phyloP scores from a whole-genome alignment of 2,329 filamentous ascomycete genomes.

The Cytospora mali region DNA sequence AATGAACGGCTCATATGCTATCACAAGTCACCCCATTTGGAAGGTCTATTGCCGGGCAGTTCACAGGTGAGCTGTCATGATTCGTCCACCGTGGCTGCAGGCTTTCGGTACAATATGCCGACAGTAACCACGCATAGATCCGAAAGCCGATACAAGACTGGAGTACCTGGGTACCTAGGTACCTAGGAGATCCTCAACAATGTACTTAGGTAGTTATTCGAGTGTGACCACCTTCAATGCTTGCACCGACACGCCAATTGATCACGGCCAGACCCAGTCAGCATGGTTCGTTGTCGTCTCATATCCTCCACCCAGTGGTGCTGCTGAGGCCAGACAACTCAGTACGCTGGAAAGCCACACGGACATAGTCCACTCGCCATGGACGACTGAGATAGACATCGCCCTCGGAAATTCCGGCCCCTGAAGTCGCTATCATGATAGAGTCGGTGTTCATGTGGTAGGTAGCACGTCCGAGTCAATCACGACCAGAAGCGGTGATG shows the following conservation, averaged over 20 bases:
- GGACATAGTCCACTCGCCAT: conserved; percentile 51
- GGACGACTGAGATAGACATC: conserved; percentile 55
- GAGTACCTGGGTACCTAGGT: background rate
- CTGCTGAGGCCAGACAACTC: conserved; percentile 51
- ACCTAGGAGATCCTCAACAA: too few relatives aligned
- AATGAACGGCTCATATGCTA: background rate
- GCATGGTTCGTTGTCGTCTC: conserved; percentile 45
- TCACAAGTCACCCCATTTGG: background rate
- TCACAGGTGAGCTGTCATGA: too few relatives aligned
- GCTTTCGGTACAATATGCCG: background rate
- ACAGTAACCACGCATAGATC: background rate
- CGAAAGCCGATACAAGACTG: background rate
- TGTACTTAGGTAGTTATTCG: too few relatives aligned
- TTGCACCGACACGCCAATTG: too few relatives aligned
- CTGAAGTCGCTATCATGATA: conserved; percentile 43
- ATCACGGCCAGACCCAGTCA: too few relatives aligned
- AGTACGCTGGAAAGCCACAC: conserved; percentile 55
- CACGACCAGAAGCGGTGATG: conserved; percentile 48
- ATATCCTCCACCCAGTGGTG: conserved; percentile 51
- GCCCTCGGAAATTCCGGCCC: conserved; percentile 41
- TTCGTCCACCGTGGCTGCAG: too few relatives aligned
- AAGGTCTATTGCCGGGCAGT: background rate
- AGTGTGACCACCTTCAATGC: too few relatives aligned
- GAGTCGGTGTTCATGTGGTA: conserved; percentile 60
- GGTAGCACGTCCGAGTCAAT: conserved; percentile 41